Conservation (phyloP, 257 asterid species). For the Solanum chiquidenum region DNA sequence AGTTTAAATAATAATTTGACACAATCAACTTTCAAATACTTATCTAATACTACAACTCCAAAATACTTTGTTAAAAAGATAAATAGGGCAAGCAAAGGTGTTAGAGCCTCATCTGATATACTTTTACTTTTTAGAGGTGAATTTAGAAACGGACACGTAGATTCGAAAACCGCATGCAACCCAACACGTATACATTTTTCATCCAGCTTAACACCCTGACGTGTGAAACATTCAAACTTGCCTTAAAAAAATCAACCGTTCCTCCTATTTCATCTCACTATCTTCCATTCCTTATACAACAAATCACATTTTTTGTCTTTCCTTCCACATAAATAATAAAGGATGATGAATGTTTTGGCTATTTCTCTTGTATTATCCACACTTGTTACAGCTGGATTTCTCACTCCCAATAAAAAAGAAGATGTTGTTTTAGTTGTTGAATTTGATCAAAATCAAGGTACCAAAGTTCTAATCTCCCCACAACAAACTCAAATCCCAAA, state of each 20-base stretch:
- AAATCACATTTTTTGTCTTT: background rate
- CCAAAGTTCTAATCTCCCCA: conserved; percentile 17
- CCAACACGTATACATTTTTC: background rate
- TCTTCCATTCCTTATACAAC: background rate
- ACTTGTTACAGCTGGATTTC: conserved; percentile 10
- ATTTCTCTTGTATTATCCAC: conserved; percentile 14
- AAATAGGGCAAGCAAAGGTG: too few species aligned
- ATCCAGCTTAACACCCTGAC: background rate
- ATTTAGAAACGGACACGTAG: background rate
- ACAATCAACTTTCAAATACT: too few species aligned
- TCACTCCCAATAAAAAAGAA: background rate
- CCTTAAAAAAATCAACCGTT: background rate
- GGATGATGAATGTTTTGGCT: conserved; percentile 23
- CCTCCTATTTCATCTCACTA: background rate
- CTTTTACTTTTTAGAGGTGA: background rate
- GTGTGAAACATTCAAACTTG: background rate
- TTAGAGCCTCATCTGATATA: background rate
- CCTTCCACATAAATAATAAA: background rate
- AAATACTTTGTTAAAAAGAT: background rate
- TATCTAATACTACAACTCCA: too few species aligned
- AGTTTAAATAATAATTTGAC: too few species aligned
- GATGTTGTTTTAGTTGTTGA: conserved; percentile 28
- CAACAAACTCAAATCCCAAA: background rate
- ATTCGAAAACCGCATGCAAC: background rate
- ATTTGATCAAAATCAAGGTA: conserved; percentile 11